Evolutionary conservation across 1,139 yeast genomes (phyloP).

Genomic region (Schwanniomyces etchellsii): DNA sequence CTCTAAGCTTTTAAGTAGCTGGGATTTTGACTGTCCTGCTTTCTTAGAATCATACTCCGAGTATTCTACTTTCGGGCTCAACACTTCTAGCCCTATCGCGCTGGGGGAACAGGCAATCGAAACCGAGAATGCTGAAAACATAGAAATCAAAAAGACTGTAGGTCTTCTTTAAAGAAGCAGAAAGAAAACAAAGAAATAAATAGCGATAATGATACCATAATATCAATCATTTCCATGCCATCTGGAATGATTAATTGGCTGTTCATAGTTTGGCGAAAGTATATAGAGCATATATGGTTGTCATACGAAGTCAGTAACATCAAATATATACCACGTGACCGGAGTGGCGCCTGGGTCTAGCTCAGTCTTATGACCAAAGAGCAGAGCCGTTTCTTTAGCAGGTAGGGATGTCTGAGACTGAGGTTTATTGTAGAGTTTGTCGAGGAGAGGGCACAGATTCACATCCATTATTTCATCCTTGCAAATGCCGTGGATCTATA

Average conservation of each 20-base stretch:
- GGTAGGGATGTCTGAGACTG: constrained; percentile 5
- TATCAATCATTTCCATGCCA: no score
- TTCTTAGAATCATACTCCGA: constrained; percentile 35
- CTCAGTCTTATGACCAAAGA: neutral
- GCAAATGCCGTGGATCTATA: constrained; percentile 91
- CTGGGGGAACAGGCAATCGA: constrained; percentile 18
- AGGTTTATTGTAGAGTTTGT: constrained; percentile 77
- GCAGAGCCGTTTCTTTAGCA: neutral
- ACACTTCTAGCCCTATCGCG: constrained; percentile 11
- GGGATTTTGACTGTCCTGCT: constrained; percentile 83
- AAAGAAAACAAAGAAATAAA: no score
- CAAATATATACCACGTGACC: no score
- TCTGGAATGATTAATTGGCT: no score
- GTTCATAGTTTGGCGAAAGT: no score
- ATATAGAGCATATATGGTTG: no score
- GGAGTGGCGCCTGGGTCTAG: neutral
- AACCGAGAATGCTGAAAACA: no score
- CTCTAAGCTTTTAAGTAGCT: constrained; percentile 53
- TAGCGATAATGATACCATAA: no score
- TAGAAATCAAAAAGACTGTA: no score
- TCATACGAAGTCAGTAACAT: no score
- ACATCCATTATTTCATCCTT: constrained; percentile 87
- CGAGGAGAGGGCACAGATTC: constrained; percentile 79
- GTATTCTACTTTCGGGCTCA: constrained; percentile 14
- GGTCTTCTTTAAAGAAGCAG: no score